phyloP scores from a whole-genome alignment of 108 stramenopile genomes.

The Skeletonema menzelii region DNA sequence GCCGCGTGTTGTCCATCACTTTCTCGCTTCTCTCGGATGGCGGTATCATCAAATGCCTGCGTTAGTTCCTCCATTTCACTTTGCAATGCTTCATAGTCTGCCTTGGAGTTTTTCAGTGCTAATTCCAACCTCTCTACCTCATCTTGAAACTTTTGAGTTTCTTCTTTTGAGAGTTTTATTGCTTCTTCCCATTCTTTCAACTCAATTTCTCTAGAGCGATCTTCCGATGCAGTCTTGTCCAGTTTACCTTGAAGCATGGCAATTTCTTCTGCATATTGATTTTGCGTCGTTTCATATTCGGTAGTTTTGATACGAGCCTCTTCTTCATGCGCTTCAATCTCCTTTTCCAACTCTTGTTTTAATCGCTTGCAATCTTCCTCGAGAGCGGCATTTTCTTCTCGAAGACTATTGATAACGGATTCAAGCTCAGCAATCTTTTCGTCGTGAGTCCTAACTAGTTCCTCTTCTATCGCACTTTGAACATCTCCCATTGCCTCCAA shows the following conservation, averaged over 20 bases:
- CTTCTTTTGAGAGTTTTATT: constrained; percentile 25
- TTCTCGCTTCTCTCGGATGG: constrained; percentile 36
- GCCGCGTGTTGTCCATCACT: constrained; percentile 19
- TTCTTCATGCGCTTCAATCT: constrained; percentile 71
- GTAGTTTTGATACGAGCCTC: constrained; percentile 49
- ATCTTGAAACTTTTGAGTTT: constrained; percentile 38
- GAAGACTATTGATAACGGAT: constrained; percentile 17
- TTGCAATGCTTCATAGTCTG: constrained; percentile 60
- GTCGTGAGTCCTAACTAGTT: constrained; percentile 17
- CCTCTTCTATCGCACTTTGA: background rate
- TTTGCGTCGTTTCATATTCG: constrained; percentile 51
- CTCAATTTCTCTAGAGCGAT: constrained; percentile 42
- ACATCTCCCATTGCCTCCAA: constrained; percentile 24
- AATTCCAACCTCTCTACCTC: constrained; percentile 64
- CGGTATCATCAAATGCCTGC: constrained; percentile 67
- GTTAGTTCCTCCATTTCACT: constrained; percentile 79
- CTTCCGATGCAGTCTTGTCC: constrained; percentile 51
- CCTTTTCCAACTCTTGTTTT: constrained; percentile 73
- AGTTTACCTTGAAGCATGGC: constrained; percentile 55
- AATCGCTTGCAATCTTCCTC: constrained; percentile 58
- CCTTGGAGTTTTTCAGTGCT: constrained; percentile 74
- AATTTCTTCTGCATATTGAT: constrained; percentile 65
- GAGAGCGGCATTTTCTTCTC: constrained; percentile 62
- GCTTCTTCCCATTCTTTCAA: constrained; percentile 60
- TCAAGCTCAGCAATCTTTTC: constrained; percentile 54